phyloP scores from a whole-genome alignment of 257 asterid species.

The Fraxinus excelsior region DNA sequence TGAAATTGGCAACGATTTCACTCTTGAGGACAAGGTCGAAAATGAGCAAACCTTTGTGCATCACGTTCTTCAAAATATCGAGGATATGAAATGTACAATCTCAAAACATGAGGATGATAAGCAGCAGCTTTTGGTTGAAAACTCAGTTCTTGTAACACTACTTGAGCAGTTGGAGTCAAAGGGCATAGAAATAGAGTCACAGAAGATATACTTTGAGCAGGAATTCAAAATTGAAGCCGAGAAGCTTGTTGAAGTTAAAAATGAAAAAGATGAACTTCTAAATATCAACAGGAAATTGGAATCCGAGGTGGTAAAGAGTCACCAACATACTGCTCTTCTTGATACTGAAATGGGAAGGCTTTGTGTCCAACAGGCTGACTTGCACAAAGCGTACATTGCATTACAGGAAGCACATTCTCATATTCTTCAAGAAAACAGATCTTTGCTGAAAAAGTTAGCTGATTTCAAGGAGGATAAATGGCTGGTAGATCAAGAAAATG shows the following conservation, averaged over 20 bases:
- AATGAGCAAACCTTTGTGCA: slow-evolving; percentile 56
- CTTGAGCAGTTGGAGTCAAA: slow-evolving; percentile 73
- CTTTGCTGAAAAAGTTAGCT: slow-evolving; percentile 51
- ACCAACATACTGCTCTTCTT: slow-evolving; percentile 41
- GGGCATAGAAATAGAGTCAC: slow-evolving; percentile 58
- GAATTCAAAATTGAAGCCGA: slow-evolving; percentile 48
- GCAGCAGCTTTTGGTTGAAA: slow-evolving; percentile 68
- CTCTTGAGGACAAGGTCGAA: slow-evolving; percentile 44
- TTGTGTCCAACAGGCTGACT: slow-evolving; percentile 43
- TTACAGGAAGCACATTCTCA: slow-evolving; percentile 47
- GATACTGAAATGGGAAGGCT: slow-evolving; percentile 55
- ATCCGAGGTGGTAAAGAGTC: slow-evolving; percentile 43
- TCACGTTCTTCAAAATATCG: slow-evolving; percentile 54
- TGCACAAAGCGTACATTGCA: slow-evolving; percentile 48
- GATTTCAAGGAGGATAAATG: slow-evolving; percentile 61
- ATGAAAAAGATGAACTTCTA: slow-evolving; percentile 55
- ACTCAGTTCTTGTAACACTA: slow-evolving; percentile 69
- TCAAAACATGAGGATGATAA: slow-evolving; percentile 62
- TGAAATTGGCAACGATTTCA: slow-evolving; percentile 40
- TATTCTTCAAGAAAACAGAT: slow-evolving; percentile 57
- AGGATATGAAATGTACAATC: slow-evolving; percentile 55
- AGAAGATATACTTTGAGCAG: slow-evolving; percentile 57
- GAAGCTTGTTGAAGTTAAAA: slow-evolving; percentile 47
- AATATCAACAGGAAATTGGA: slow-evolving; percentile 60
- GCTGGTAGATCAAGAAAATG: slow-evolving; percentile 51